Evolutionary conservation across 805 yeast genomes (phyloP).

Genomic region (Ogataea populi-albae): DNA sequence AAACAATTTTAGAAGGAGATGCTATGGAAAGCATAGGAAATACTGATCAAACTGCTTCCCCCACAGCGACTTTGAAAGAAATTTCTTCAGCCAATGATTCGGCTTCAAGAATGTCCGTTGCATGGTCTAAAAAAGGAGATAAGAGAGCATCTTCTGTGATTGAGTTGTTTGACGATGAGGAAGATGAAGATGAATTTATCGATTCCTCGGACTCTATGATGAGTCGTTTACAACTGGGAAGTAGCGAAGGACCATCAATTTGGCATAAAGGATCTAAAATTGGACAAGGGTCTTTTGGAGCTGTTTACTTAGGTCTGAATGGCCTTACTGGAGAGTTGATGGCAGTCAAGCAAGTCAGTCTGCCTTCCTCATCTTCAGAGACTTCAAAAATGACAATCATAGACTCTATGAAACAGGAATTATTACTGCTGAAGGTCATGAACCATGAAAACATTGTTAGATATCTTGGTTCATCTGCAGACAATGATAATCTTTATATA

Average conservation of each 20-base stretch:
- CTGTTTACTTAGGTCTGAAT: constrained; percentile 89
- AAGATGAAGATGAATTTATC: constrained; percentile 33
- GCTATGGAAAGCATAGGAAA: constrained; percentile 20
- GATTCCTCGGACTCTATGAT: constrained; percentile 39
- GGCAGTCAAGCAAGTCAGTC: constrained; percentile 94
- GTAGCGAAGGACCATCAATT: constrained; percentile 59
- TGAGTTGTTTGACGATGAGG: constrained; percentile 43
- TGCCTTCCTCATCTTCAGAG: constrained; percentile 43
- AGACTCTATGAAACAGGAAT: constrained; percentile 80
- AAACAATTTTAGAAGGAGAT: constrained; percentile 30
- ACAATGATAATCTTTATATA: constrained; percentile 68
- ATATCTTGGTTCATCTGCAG: constrained; percentile 84
- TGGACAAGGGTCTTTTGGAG: constrained; percentile 94
- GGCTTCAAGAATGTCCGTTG: constrained; percentile 21
- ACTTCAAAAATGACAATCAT: constrained; percentile 46
- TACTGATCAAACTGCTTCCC: constrained; percentile 1
- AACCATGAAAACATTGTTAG: constrained; percentile 92
- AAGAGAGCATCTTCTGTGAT: constrained; percentile 40
- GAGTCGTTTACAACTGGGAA: constrained; percentile 35
- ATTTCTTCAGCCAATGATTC: constrained; percentile 4
- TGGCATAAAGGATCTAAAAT: constrained; percentile 94
- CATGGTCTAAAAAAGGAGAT: constrained; percentile 14
- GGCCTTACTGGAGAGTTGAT: constrained; percentile 89
- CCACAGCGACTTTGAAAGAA: constrained; percentile 6
- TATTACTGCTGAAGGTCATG: constrained; percentile 68